These are phyloP conservation scores for Colletotrichum sp. DNA, from an alignment of 2,329 filamentous ascomycete genomes.

Conservation along the genomic window DNA sequence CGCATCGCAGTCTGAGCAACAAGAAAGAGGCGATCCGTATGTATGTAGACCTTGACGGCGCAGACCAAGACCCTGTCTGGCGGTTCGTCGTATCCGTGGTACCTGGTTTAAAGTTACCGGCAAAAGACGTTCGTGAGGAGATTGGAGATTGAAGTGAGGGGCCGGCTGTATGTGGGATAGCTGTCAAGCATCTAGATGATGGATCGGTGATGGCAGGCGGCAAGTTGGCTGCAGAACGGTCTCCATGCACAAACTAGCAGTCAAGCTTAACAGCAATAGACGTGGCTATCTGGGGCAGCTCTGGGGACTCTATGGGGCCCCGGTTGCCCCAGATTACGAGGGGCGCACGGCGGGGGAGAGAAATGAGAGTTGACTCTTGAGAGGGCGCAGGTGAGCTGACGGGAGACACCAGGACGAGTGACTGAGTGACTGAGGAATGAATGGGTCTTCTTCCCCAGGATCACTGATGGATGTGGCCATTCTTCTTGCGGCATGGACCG, in stretches of 20 bases:
- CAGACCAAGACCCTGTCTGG: neutral
- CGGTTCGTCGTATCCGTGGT: neutral
- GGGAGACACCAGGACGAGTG: neutral
- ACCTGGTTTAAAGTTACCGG: neutral
- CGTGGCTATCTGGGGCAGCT: neutral
- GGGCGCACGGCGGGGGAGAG: neutral
- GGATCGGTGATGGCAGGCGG: neutral
- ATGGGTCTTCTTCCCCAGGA: neutral
- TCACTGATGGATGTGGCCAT: neutral
- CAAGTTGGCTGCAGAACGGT: neutral
- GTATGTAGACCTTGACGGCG: neutral
- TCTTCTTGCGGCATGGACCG: neutral
- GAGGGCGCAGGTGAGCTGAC: neutral
- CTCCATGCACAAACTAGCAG: neutral
- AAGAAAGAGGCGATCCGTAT: neutral
- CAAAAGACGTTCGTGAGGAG: neutral
- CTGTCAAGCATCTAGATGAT: neutral
- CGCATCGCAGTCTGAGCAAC: neutral
- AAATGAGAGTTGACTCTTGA: neutral
- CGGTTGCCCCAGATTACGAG: slow-evolving; percentile 4
- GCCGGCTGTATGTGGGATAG: neutral
- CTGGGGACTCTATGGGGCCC: neutral
- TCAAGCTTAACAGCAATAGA: slow-evolving; percentile 9
- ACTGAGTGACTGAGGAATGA: neutral
- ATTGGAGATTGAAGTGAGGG: neutral